These are phyloP conservation scores for Canavalia gladiata DNA, from an alignment of 306 rosid genomes.

Conservation along the genomic window DNA sequence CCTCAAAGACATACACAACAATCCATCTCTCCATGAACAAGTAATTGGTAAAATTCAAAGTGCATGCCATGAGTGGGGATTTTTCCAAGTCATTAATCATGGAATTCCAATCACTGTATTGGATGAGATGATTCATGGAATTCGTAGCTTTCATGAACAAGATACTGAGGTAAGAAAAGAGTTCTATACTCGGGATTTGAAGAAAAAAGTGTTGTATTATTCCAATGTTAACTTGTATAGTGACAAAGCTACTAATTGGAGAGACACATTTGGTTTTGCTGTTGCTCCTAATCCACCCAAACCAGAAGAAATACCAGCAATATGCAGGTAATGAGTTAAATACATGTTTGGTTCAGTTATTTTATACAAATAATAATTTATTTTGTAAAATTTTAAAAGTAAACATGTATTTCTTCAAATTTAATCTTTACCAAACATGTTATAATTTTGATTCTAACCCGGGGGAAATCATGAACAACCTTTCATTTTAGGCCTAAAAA, in stretches of 20 bases:
- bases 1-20: slow-evolving; percentile 34
- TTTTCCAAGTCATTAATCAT: slow-evolving; percentile 62
- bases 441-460: too few species aligned
- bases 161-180: slow-evolving; percentile 47
- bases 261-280: slow-evolving; percentile 58
- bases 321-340: slow-evolving; percentile 45
- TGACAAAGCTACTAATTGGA: slow-evolving; percentile 61
- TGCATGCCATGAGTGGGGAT: slow-evolving; percentile 55
- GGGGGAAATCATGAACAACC: too few species aligned
- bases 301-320: slow-evolving; percentile 49
- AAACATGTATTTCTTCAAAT: too few species aligned
- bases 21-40: neutral
- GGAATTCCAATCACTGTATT: slow-evolving; percentile 48
- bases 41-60: slow-evolving; percentile 28
- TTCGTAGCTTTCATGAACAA: slow-evolving; percentile 61
- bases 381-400: too few species aligned
- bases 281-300: slow-evolving; percentile 53
- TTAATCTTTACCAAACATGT: too few species aligned
- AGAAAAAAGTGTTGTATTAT: slow-evolving; percentile 42
- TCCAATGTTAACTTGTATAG: slow-evolving; percentile 53
- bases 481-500: too few species aligned
- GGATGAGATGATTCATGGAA: slow-evolving; percentile 56
- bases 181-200: slow-evolving; percentile 43
- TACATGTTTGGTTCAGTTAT: too few species aligned
- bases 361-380: too few species aligned